Evolutionary conservation across 345 rosid genomes (phyloP), one percentile per base, ranked within the genome.

Genomic region (Aquilaria malaccensis): DNA sequence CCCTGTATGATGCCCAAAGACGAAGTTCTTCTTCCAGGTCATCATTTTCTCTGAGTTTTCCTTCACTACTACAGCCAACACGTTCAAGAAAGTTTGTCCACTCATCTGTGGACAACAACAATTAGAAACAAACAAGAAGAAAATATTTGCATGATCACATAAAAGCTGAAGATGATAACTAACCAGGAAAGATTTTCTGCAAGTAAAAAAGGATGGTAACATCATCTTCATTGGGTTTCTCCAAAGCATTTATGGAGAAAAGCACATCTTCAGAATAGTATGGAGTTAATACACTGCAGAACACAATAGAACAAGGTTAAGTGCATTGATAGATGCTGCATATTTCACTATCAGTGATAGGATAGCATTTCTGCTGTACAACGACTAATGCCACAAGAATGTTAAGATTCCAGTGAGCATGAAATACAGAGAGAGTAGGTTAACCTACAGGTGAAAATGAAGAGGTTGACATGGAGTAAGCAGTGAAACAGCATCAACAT

Each of bases 181-280:
- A 73, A 85, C 96, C 96, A 74, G 96, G 96, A 68, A 75, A 88
- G 66, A 88, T 88, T 54, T 81, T 85, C 75, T 88, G 89, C 81
- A 88, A 71, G 81, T 88, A 85, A 68, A 88, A 88, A 46, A 88
- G 80, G 69, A 82, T 83, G 13, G 96, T 83, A 68, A 85, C 88
- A 63, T 92, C 96, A 79, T 88, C 96, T 75, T 88, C 96, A 77
- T 88, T 88, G 62, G 71, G 81, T 63, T 70, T 57, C 62, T 82
- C 76, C 70, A 88, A 72, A 43, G 79, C 85, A 58, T 15, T 60
- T 57, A 65, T 68, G 54, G 96, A 82, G 74, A 85, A 88, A 31
- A 85, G 76, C 37, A 88, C 96, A 50, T 88, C 96, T 62, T 88
- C 96, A 10, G 74, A 58, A 66, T 74, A 88, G 79, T 85, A 86